These are phyloP conservation scores for Fusarium foetens DNA, from an alignment of 2,329 filamentous ascomycete genomes.

Conservation along the genomic window DNA sequence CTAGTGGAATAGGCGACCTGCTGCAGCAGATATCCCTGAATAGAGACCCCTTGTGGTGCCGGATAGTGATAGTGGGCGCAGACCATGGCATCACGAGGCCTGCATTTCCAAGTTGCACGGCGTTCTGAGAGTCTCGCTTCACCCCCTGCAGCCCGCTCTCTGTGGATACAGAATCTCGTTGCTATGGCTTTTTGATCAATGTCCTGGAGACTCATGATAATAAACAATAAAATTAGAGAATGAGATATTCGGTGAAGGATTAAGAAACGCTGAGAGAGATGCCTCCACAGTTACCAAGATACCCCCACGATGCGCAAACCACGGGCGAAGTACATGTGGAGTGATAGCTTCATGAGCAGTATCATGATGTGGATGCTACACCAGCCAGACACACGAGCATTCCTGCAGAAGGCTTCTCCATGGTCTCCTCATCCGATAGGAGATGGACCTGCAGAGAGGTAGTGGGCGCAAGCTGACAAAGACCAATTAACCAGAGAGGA, in stretches of 20 bases:
- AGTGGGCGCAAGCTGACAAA: constrained; percentile 27
- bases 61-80: constrained; percentile 29
- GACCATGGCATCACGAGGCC: constrained; percentile 37
- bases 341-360: constrained; percentile 29
- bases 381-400: constrained; percentile 30
- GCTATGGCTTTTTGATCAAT: constrained; percentile 28
- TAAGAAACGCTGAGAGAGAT: neutral
- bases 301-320: constrained; percentile 26
- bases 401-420: constrained; percentile 9
- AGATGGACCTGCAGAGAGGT: constrained; percentile 41
- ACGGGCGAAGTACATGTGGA: constrained; percentile 22
- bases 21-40: constrained; percentile 32
- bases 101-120: constrained; percentile 39
- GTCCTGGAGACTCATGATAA: constrained; percentile 11
- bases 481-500: constrained; percentile 26
- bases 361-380: constrained; percentile 39
- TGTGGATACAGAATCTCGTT: constrained; percentile 33
- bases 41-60: constrained; percentile 18
- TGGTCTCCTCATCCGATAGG: constrained; percentile 40
- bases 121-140: constrained; percentile 30
- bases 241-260: constrained; percentile 3
- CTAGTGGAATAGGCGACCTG: constrained; percentile 20
- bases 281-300: constrained; percentile 8
- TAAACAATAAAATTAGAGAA: constrained; percentile 20
- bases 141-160: constrained; percentile 34